Conservation (phyloP, 441 rosid species). For the Populus hybrid region DNA sequence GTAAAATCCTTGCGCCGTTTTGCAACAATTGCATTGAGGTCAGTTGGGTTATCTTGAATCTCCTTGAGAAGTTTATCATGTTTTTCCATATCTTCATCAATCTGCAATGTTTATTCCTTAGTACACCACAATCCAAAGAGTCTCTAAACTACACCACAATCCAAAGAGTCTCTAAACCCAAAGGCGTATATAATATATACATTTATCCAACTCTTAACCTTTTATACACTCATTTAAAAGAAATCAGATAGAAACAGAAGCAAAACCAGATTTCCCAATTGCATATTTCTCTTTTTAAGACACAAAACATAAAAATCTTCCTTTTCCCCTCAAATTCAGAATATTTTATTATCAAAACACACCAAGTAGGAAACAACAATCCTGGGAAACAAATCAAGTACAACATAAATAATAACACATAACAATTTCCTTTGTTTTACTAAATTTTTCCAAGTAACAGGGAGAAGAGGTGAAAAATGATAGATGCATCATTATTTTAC, state of each 20-base stretch:
- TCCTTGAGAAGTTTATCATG: slow-evolving; percentile 71
- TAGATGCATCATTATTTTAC: slow-evolving; percentile 27
- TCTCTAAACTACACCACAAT: slow-evolving; percentile 36
- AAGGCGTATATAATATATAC: slow-evolving; percentile 12
- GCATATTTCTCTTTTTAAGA: not conserved
- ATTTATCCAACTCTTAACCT: not conserved
- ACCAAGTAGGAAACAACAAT: not conserved
- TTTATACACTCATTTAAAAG: not conserved
- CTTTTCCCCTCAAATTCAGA: not conserved
- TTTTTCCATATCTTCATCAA: slow-evolving; percentile 87
- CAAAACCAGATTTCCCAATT: not conserved
- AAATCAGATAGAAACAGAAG: not conserved
- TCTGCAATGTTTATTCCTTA: slow-evolving; percentile 58
- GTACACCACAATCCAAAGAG: slow-evolving; percentile 27
- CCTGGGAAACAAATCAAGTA: not conserved
- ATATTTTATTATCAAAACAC: not conserved
- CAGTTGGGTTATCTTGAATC: slow-evolving; percentile 70
- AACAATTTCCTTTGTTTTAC: not conserved
- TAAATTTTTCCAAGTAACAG: not conserved
- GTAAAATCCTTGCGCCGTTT: slow-evolving; percentile 73
- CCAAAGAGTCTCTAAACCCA: slow-evolving; percentile 31
- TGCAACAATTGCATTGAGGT: slow-evolving; percentile 67
- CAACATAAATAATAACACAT: not conserved
- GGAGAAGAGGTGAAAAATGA: not conserved
- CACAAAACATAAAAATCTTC: not conserved